Evolutionary conservation across 2,329 filamentous ascomycete genomes (phyloP).

Genomic region (Neofusicoccum parvum): DNA sequence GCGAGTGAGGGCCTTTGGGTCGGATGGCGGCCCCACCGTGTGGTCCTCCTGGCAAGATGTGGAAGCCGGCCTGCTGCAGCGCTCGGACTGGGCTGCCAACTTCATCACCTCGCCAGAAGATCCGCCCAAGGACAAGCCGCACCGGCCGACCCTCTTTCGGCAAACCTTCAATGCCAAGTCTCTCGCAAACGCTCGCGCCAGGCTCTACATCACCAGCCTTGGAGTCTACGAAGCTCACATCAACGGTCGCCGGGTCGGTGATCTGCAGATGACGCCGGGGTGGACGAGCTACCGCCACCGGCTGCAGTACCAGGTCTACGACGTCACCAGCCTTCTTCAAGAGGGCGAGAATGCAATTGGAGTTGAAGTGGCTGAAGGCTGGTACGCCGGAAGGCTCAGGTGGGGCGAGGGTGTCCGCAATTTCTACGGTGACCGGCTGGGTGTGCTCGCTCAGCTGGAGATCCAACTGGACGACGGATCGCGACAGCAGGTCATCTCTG

Average conservation of each 20-base stretch:
- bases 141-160: constrained; percentile 40
- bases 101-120: constrained; percentile 28
- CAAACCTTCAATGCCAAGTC: constrained; percentile 26
- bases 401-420: constrained; percentile 36
- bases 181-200: not conserved
- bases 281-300: constrained; percentile 56
- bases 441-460: constrained; percentile 44
- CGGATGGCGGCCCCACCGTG: constrained; percentile 17
- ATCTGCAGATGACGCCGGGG: constrained; percentile 49
- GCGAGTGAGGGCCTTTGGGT: constrained; percentile 32
- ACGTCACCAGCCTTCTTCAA: constrained; percentile 49
- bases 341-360: constrained; percentile 44
- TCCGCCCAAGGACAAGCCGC: constrained; percentile 27
- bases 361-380: constrained; percentile 52
- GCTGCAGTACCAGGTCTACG: constrained; percentile 57
- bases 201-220: constrained; percentile 27
- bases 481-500: constrained; percentile 22
- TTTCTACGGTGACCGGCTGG: constrained; percentile 46
- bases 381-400: constrained; percentile 49
- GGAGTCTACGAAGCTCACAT: constrained; percentile 27
- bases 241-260: constrained; percentile 25
- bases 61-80: constrained; percentile 38
- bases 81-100: constrained; percentile 35
- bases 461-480: constrained; percentile 38
- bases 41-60: constrained; percentile 36